A percentile compares a stretch with the other conserved stretches of the same genome.
Evolutionary conservation across 1,139 yeast species (phyloP).

Genomic region (Entelexis paramagnoliae): DNA sequence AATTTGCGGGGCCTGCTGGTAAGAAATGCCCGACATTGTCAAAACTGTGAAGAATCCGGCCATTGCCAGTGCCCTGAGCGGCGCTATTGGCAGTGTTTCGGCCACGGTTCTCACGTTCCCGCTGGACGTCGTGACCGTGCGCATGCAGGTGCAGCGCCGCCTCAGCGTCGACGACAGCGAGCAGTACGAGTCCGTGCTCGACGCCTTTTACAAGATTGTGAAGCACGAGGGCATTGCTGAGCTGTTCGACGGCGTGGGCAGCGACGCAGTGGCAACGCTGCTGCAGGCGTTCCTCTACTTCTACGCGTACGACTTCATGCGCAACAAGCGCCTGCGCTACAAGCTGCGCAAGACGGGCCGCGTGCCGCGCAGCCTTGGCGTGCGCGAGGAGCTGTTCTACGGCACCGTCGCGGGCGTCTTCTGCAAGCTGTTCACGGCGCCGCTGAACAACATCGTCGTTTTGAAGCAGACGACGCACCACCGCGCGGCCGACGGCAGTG

Average conservation of each 20-base stretch:
- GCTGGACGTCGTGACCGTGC: conserved; percentile 59
- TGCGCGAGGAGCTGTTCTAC: conserved; percentile 74
- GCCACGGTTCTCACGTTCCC: conserved; percentile 70
- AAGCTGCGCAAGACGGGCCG: conserved; percentile 64
- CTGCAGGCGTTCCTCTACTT: conserved; percentile 38
- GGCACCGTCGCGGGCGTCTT: conserved; percentile 62
- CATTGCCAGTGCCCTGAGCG: conserved; percentile 58
- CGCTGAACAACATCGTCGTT: conserved; percentile 30
- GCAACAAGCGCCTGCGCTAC: conserved; percentile 70
- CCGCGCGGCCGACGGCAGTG: conserved; percentile 2
- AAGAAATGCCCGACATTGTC: conserved; percentile 19
- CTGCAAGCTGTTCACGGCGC: conserved; percentile 31
- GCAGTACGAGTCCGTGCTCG: conserved; percentile 45
- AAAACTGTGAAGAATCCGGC: conserved; percentile 25
- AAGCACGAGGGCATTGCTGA: conserved; percentile 43
- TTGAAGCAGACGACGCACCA: conserved; percentile 30
- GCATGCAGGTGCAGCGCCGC: conserved; percentile 54
- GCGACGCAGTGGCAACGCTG: conserved; percentile 30
- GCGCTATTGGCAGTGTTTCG: conserved; percentile 68
- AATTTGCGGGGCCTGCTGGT: too few relatives aligned
- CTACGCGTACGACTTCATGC: conserved; percentile 77
- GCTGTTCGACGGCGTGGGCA: conserved; percentile 58
- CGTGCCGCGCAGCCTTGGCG: conserved; percentile 69
- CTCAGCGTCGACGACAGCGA: conserved; percentile 1
- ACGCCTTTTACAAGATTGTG: conserved; percentile 48